Conservation (phyloP, 2,329 filamentous ascomycete genomes). For the Aspergillaceae sp. region DNA sequence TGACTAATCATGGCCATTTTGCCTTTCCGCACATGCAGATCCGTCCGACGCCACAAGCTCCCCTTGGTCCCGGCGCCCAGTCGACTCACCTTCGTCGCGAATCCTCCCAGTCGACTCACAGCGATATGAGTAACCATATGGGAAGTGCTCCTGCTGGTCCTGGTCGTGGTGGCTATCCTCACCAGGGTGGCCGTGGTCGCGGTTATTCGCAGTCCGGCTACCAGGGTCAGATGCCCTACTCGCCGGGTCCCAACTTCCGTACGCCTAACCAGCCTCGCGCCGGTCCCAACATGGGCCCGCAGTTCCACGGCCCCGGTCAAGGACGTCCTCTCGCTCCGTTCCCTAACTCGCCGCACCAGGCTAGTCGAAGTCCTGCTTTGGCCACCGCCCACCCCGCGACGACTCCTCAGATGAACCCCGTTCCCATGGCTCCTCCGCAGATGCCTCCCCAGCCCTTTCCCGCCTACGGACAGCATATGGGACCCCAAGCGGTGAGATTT, state of each 20-base stretch:
- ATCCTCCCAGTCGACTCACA: conserved; percentile 74
- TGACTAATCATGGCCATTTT: too few relatives aligned
- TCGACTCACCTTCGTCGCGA: conserved; percentile 75
- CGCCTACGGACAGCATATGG: conserved; percentile 50
- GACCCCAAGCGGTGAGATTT: conserved; percentile 53
- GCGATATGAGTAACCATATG: conserved; percentile 57
- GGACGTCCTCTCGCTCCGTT: conserved; percentile 39
- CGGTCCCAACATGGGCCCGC: conserved; percentile 44
- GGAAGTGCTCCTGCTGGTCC: conserved; percentile 42
- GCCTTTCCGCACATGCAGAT: conserved; percentile 37
- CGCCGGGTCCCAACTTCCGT: conserved; percentile 47
- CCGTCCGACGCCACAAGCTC: conserved; percentile 57
- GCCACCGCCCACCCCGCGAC: conserved; percentile 54
- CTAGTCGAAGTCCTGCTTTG: conserved; percentile 57
- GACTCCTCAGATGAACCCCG: conserved; percentile 62
- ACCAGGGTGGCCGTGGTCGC: conserved; percentile 48
- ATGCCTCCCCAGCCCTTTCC: conserved; percentile 52
- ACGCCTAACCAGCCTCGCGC: conserved; percentile 44
- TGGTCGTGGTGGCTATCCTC: conserved; percentile 47
- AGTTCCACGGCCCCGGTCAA: conserved; percentile 41
- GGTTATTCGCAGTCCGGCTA: conserved; percentile 47
- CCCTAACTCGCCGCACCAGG: conserved; percentile 58
- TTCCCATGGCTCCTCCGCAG: conserved; percentile 57
- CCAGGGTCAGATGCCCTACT: conserved; percentile 46
- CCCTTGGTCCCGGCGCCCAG: conserved; percentile 53